Base-by-base conservation (phyloP, 805 yeast species). In the Myxozyma neglecta region DNA sequence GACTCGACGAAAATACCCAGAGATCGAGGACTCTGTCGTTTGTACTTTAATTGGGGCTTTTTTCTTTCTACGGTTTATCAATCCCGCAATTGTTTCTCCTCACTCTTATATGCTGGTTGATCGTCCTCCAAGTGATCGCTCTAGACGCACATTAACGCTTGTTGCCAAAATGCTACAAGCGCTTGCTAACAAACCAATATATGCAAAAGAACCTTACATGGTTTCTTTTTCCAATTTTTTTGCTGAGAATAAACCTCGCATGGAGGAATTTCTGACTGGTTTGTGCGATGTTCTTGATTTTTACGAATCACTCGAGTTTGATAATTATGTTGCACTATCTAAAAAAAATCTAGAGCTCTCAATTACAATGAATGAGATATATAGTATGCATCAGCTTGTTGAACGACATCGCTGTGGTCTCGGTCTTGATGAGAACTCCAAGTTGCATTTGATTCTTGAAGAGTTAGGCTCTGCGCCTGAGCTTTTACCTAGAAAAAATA, bases 61-160 rank as follows among this genome's bases (percentile, higher is more conserved):
- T 71, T 78, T 93, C 57, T 92, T 93, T 70, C 77, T 93, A 67
- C 77, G 96, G 59, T 84, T 87, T 64, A 80, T 88, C 63, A 88
- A 96, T 71, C 97, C 98, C 11, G 96, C 96, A 0, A 85, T 92
- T 68, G 92, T 92, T 13, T 85, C 90, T 39, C 97, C 97, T 0
- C 96, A 89, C 60, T 79, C 86, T 6, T 80, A 75, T 65, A 71
- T 70, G 70, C 69, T 78, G 24, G 71, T 77, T 10, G 76, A 74
- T 50, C 68, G 61, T 47, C 60, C 64, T 24, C 77, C 76, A 1
- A 69, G 82, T 3, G 76, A 76, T 57, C 72, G 71, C 14, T 78
- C 79, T 3, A 79, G 90, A 64, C 80, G 96, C 65, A 83, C 90
- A 0, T 80, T 89, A 54, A 84, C 92, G 63, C 85, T 89, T 58